Evolutionary conservation across 768 basidiomycete species (phyloP).

Genomic region (Termitomyces sp.): DNA sequence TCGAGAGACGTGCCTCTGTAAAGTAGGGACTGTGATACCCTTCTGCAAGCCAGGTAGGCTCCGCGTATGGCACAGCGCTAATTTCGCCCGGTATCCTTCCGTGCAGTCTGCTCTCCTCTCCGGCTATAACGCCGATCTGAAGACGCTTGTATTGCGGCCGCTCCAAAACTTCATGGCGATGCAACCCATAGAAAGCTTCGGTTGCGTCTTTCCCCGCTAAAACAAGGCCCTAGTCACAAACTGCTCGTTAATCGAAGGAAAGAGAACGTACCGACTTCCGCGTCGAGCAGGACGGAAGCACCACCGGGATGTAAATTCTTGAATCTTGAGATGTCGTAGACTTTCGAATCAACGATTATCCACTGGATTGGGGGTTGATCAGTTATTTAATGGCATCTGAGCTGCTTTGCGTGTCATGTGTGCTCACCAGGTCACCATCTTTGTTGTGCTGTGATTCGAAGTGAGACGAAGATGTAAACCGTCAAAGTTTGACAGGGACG

Average conservation of each 20-base stretch:
- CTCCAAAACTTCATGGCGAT: slow-evolving; percentile 67
- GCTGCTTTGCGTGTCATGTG: background rate
- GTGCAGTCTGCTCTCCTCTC: slow-evolving; percentile 51
- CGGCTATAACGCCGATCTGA: slow-evolving; percentile 61
- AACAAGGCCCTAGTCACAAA: background rate
- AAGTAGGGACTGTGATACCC: slow-evolving; percentile 76
- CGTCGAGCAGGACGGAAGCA: slow-evolving; percentile 64
- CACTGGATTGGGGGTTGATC: slow-evolving; percentile 43
- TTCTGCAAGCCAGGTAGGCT: slow-evolving; percentile 70
- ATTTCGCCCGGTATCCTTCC: slow-evolving; percentile 49
- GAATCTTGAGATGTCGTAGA: slow-evolving; percentile 81
- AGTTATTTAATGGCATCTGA: background rate
- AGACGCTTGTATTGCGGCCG: slow-evolving; percentile 65
- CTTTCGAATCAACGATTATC: slow-evolving; percentile 82
- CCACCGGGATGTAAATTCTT: slow-evolving; percentile 59
- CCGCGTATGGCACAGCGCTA: slow-evolving; percentile 74
- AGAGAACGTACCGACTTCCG: slow-evolving; percentile 59
- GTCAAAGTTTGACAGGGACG: slow-evolving; percentile 16
- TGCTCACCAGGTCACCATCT: slow-evolving; percentile 64
- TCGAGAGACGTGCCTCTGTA: slow-evolving; percentile 49
- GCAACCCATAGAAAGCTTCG: slow-evolving; percentile 76
- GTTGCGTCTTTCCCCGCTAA: slow-evolving; percentile 77
- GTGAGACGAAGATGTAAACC: background rate
- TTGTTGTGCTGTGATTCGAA: slow-evolving; percentile 63
- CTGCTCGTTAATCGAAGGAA: background rate